A percentile compares a stretch with the other conserved stretches of the same genome.
Evolutionary conservation across 192 early-diverging fungal species (phyloP).

Genomic region (Linnemannia zychae): DNA sequence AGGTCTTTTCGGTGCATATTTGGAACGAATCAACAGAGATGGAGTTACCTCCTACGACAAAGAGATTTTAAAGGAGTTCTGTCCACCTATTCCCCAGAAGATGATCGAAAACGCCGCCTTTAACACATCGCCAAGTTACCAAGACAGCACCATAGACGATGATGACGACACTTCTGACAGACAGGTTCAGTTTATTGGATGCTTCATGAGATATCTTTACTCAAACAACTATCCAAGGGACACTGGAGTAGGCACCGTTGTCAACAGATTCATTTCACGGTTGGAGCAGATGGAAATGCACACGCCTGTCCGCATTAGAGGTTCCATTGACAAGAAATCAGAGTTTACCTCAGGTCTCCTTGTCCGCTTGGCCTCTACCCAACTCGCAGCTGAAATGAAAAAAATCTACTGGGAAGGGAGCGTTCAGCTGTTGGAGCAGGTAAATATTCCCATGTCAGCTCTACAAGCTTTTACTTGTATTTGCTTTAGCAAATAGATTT

Average conservation of each 20-base stretch:
- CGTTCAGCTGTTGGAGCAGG: not conserved
- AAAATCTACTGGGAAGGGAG: not conserved
- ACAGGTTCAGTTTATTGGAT: not conserved
- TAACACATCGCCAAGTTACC: not conserved
- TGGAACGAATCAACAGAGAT: not conserved
- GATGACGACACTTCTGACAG: not conserved
- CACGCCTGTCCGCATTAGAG: not conserved
- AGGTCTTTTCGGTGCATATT: not conserved
- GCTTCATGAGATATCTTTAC: not conserved
- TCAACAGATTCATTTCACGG: not conserved
- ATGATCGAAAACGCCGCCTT: not conserved
- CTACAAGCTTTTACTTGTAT: not conserved
- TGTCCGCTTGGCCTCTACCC: not conserved
- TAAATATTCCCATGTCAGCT: not conserved
- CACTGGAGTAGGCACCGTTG: not conserved
- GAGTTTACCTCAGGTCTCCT: not conserved
- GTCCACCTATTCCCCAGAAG: not conserved
- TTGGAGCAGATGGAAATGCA: not conserved
- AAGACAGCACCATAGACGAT: not conserved
- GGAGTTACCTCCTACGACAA: not conserved
- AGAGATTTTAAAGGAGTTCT: not conserved
- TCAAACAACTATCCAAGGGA: conserved; percentile 8
- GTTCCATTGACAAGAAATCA: not conserved
- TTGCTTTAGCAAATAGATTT: not conserved
- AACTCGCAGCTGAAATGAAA: not conserved